A percentile compares a stretch with the other conserved stretches of the same genome.
phyloP scores from a whole-genome alignment of 352 stramenopile genomes.

The Elongisporangium undulatum region DNA sequence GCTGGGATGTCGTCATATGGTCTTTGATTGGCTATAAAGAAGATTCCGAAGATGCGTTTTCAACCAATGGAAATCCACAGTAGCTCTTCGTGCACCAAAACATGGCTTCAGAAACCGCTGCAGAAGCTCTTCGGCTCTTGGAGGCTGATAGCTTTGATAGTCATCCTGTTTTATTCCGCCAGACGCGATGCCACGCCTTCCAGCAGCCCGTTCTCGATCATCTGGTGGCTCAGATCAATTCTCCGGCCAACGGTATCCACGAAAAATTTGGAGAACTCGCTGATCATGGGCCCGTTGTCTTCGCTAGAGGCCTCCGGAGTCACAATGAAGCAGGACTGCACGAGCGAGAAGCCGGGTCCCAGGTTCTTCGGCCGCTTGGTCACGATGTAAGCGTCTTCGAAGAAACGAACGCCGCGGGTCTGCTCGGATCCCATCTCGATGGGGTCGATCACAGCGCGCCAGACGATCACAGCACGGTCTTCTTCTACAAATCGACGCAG shows the following conservation, averaged over 20 bases:
- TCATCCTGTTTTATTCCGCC: not conserved
- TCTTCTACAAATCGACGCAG: constrained; percentile 38
- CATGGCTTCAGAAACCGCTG: not conserved
- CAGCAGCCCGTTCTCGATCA: constrained; percentile 50
- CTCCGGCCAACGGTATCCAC: too few relatives aligned
- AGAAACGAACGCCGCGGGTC: constrained; percentile 32
- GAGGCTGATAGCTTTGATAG: not conserved
- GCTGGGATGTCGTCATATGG: not conserved
- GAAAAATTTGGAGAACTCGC: constrained; percentile 41
- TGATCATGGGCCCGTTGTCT: constrained; percentile 53
- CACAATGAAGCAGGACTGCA: constrained; percentile 57
- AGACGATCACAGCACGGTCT: constrained; percentile 45
- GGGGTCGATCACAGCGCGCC: constrained; percentile 44
- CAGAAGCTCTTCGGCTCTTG: not conserved
- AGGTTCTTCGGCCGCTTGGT: constrained; percentile 31
- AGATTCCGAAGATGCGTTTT: not conserved
- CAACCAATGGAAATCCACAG: not conserved
- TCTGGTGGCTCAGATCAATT: constrained; percentile 45
- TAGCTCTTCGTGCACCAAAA: not conserved
- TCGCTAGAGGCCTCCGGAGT: constrained; percentile 42
- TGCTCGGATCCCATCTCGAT: constrained; percentile 39
- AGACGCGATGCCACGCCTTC: constrained; percentile 4
- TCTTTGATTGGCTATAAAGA: not conserved
- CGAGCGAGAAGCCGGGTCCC: constrained; percentile 24
- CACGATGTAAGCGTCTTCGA: constrained; percentile 52